Evolutionary conservation across 129 eudicot genomes (phyloP).

Genomic region (Rutidosis leptorrhynchoides): DNA sequence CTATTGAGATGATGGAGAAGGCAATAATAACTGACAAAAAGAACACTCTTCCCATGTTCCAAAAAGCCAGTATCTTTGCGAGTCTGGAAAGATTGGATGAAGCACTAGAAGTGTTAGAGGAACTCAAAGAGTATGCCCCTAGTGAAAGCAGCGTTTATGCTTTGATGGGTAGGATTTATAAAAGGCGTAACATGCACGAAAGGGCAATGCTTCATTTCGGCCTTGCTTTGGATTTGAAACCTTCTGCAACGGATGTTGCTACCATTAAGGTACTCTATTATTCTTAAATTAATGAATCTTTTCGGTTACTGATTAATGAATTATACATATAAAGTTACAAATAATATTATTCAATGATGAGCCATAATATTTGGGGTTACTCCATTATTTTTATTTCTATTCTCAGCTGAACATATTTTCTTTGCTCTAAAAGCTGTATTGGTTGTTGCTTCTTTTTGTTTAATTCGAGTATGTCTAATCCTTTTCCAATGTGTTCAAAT

Average conservation of each 20-base stretch:
- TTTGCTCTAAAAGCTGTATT: no score
- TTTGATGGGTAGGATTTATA: constrained; percentile 87
- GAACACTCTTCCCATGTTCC: constrained; percentile 94
- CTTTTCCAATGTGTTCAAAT: background rate
- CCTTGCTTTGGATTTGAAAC: constrained; percentile 90
- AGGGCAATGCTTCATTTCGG: constrained; percentile 98
- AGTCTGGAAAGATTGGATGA: constrained; percentile 73
- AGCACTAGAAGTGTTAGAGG: constrained; percentile 82
- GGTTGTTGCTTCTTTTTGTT: background rate
- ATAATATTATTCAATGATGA: no score
- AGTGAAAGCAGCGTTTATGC: constrained; percentile 94
- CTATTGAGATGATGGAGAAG: constrained; percentile 78
- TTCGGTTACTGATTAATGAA: no score
- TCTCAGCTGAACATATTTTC: no score
- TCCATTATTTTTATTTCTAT: no score
- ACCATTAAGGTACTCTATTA: constrained; percentile 63
- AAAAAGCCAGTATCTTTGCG: constrained; percentile 82
- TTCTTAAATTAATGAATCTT: background rate
- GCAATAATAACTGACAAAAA: constrained; percentile 89
- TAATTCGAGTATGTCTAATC: no score
- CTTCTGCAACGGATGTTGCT: constrained; percentile 96
- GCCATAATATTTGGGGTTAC: no score
- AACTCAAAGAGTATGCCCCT: constrained; percentile 93
- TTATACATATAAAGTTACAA: no score
- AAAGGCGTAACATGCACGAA: constrained; percentile 62